These are phyloP conservation scores for Russula emetica DNA, from an alignment of 768 basidiomycete species.

Conservation along the genomic window DNA sequence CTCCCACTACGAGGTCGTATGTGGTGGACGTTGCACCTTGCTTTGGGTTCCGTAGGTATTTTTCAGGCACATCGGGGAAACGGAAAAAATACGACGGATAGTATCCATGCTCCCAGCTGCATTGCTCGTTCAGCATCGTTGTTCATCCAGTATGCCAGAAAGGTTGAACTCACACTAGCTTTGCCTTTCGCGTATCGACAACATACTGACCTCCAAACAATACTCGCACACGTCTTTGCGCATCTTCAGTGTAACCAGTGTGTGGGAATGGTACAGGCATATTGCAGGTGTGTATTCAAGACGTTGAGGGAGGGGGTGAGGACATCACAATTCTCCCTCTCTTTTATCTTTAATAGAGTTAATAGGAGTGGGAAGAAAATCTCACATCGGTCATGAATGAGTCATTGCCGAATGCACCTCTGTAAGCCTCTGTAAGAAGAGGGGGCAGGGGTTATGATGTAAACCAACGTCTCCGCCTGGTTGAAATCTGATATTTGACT, in stretches of 20 bases:
- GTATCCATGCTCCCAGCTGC: constrained; percentile 51
- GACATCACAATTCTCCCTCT: background rate
- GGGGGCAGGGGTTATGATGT: no score
- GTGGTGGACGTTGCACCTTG: constrained; percentile 35
- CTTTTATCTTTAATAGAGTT: no score
- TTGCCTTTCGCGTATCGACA: constrained; percentile 53
- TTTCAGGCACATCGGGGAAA: constrained; percentile 41
- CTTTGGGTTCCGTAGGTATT: constrained; percentile 37
- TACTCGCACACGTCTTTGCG: constrained; percentile 50
- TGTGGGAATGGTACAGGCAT: constrained; percentile 22
- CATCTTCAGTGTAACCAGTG: constrained; percentile 41
- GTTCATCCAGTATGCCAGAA: background rate
- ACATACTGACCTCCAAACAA: constrained; percentile 46
- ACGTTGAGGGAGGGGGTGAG: no score
- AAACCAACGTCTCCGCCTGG: no score
- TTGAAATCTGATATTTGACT: background rate
- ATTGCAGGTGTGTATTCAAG: background rate
- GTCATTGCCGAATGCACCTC: no score
- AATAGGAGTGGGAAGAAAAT: no score
- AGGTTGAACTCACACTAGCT: constrained; percentile 48
- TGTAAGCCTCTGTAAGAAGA: background rate
- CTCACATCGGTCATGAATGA: no score
- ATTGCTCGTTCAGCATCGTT: background rate
- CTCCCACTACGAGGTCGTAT: constrained; percentile 47
- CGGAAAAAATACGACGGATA: constrained; percentile 58